A percentile compares a stretch with the other conserved stretches of the same genome.
Evolutionary conservation across 73 alveolate genomes (phyloP).

Genomic region (Vitrella brassicaformis): DNA sequence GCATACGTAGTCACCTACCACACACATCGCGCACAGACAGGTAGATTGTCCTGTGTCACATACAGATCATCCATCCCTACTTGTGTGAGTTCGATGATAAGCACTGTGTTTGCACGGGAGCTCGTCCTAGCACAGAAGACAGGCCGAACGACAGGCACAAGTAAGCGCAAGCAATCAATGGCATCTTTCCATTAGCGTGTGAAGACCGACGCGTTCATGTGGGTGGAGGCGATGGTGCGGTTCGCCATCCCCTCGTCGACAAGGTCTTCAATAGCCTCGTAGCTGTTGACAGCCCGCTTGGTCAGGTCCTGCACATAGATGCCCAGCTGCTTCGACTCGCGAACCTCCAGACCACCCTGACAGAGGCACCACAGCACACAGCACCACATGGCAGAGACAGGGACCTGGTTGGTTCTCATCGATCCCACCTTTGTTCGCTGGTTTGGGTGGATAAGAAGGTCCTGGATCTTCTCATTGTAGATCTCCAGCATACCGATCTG

Average conservation of each 20-base stretch:
- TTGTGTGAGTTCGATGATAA: constrained; percentile 83
- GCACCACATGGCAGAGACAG: too few species aligned
- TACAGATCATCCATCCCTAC: neutral
- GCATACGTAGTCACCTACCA: constrained; percentile 35
- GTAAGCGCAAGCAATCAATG: too few species aligned
- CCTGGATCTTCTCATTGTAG: constrained; percentile 89
- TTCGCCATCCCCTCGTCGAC: constrained; percentile 89
- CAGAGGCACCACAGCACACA: too few species aligned
- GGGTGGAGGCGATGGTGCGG: constrained; percentile 90
- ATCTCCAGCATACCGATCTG: constrained; percentile 92
- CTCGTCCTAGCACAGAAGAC: too few species aligned
- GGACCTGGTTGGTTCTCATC: too few species aligned
- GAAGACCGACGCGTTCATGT: neutral
- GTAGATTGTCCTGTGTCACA: neutral
- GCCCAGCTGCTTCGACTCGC: constrained; percentile 84
- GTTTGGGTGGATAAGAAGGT: constrained; percentile 41
- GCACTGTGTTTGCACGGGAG: constrained; percentile 88
- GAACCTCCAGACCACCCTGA: constrained; percentile 87
- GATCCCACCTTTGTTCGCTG: constrained; percentile 23
- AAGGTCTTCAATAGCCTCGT: constrained; percentile 77
- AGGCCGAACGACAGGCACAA: too few species aligned
- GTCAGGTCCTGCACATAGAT: constrained; percentile 87
- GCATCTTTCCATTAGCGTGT: too few species aligned
- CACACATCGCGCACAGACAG: neutral
- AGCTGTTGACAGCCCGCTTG: constrained; percentile 81